Evolutionary conservation across 2,329 filamentous ascomycete species (phyloP), one percentile per base, ranked within the genome.

Genomic region (Emericellopsis cladophorae): DNA sequence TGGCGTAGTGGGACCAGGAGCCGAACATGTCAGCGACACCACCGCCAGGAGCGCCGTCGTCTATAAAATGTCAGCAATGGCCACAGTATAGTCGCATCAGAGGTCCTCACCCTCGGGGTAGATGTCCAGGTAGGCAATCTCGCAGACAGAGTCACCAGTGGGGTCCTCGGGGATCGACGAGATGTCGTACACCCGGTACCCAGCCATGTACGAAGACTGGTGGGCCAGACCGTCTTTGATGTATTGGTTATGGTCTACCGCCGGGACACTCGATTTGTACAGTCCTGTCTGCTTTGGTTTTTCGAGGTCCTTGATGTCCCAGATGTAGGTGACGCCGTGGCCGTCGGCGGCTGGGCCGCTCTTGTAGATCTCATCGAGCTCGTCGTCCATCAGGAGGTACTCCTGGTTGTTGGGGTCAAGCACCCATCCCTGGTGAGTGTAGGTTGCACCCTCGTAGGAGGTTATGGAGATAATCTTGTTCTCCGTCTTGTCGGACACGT

Each of bases 351-450:
- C 66, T 1, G 56, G 53, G 10, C 61, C 64, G 5, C 56, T 52
- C 5, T 48, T 45, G 21, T 65, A 55, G 11, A 55, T 49, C 51
- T 73, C 70, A 47, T 73, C 68, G 42, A 65, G 60, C 48, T 72
- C 68, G 46, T 72, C 68, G 48, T 72, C 68, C 23, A 67, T 49
- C 39, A 71, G 56, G 9, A 72, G 58, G 36, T 46, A 54, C 45
- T 64, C 60, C 38, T 64, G 57, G 55, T 56, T 65, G 39, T 61
- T 52, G 10, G 56, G 51, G 48, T 71, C 61, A 40, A 70, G 60
- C 8, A 75, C 59, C 58, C 65, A 68, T 40, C 72, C 73, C 49
- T 76, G 73, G 52, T 77, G 73, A 2, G 70, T 74, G 58, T 74
- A 76, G 14, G 63, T 53, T n/a, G 68, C 68, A 33, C 73, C 72